phyloP scores from a whole-genome alignment of 345 rosid species.

The Pelargonium nanum region DNA sequence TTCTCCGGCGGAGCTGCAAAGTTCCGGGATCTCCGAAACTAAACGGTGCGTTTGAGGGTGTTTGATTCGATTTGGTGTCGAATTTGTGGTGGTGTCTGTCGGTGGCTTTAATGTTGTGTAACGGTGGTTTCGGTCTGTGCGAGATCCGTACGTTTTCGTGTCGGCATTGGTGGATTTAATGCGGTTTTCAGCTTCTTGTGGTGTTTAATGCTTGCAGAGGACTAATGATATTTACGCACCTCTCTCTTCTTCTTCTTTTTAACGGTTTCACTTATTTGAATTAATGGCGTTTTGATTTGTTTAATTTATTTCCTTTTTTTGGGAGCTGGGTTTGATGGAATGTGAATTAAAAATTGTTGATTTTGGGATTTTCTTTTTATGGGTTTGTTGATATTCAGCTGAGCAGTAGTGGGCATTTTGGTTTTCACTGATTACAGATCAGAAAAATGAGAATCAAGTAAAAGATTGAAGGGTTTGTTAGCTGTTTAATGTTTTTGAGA shows the following conservation, averaged over 20 bases:
- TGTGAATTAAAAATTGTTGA: constrained; percentile 9
- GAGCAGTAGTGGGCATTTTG: background rate
- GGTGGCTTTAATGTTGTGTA: background rate
- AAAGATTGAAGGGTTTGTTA: background rate
- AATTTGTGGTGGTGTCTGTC: background rate
- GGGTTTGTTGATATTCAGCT: constrained; percentile 1
- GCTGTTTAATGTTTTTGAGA: background rate
- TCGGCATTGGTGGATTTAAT: constrained; percentile 32
- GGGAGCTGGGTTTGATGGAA: background rate
- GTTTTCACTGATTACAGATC: background rate
- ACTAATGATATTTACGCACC: constrained; percentile 6
- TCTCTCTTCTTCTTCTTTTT: background rate
- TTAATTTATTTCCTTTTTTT: background rate
- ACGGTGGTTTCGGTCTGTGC: background rate
- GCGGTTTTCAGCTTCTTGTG: constrained; percentile 12
- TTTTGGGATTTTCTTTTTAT: background rate
- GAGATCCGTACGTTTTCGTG: constrained; percentile 29
- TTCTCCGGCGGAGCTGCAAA: background rate
- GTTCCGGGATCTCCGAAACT: too few relatives aligned
- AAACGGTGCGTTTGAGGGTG: background rate
- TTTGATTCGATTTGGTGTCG: too few relatives aligned
- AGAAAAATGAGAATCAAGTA: background rate
- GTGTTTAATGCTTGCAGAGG: constrained; percentile 11
- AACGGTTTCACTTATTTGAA: constrained; percentile 17
- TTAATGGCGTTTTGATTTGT: too few relatives aligned